Evolutionary conservation across 768 basidiomycete species (phyloP).

Genomic region (Mycena floridula): DNA sequence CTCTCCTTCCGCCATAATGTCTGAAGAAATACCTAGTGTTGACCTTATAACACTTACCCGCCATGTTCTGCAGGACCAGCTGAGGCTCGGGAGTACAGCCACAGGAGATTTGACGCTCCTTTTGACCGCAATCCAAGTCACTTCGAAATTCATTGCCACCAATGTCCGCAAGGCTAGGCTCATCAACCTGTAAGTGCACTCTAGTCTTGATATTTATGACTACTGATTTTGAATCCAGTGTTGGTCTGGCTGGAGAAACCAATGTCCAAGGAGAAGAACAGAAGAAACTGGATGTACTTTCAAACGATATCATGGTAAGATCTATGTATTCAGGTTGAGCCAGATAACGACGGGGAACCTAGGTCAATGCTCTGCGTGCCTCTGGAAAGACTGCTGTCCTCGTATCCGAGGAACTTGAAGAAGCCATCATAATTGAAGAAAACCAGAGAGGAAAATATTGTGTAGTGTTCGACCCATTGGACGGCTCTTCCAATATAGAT

Average conservation of each 20-base stretch:
- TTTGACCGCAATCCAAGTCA: slow-evolving; percentile 92
- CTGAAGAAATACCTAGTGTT: slow-evolving; percentile 70
- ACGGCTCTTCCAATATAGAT: slow-evolving; percentile 95
- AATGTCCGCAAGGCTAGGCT: slow-evolving; percentile 96
- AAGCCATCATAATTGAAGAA: slow-evolving; percentile 87
- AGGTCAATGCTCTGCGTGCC: slow-evolving; percentile 90
- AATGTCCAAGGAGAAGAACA: slow-evolving; percentile 99
- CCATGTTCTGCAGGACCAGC: slow-evolving; percentile 84
- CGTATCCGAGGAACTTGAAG: slow-evolving; percentile 92
- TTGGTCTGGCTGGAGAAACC: slow-evolving; percentile 93
- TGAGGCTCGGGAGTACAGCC: slow-evolving; percentile 73
- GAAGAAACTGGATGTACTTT: slow-evolving; percentile 97
- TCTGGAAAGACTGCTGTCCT: slow-evolving; percentile 97
- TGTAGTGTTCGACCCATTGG: slow-evolving; percentile 97
- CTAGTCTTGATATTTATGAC: slow-evolving; percentile 5
- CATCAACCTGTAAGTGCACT: slow-evolving; percentile 91
- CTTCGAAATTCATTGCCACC: slow-evolving; percentile 96
- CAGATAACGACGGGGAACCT: too few relatives aligned
- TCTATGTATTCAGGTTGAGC: too few relatives aligned
- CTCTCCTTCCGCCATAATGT: slow-evolving; percentile 24
- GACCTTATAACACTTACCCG: slow-evolving; percentile 92
- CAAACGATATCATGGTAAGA: slow-evolving; percentile 99
- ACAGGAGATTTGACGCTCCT: slow-evolving; percentile 94
- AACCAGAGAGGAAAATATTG: slow-evolving; percentile 83
- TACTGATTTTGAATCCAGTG: slow-evolving; percentile 40